Evolutionary conservation across 192 early-diverging fungal genomes (phyloP).

Genomic region (Dimargaris verticillata): DNA sequence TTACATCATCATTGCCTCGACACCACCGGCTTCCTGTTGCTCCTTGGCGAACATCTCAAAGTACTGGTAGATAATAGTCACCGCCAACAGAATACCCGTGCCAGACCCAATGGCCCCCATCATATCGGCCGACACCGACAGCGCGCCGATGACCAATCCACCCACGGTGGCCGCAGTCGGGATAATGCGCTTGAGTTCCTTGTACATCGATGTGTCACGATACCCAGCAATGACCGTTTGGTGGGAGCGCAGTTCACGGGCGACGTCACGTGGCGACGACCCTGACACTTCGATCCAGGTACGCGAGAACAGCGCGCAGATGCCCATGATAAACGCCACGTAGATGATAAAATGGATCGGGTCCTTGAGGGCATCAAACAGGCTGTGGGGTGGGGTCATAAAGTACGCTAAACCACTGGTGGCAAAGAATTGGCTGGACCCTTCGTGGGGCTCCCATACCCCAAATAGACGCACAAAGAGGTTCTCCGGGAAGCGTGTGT

Average conservation of each 20-base stretch:
- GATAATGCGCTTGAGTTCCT: constrained; percentile 98
- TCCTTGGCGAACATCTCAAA: constrained; percentile 96
- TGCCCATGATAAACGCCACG: constrained; percentile 82
- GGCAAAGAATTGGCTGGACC: constrained; percentile 89
- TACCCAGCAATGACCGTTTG: constrained; percentile 86
- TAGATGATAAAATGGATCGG: constrained; percentile 94
- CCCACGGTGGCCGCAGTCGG: constrained; percentile 95
- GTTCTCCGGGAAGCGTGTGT: constrained; percentile 95
- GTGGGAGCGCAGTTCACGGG: constrained; percentile 95
- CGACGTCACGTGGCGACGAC: constrained; percentile 93
- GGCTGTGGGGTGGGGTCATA: constrained; percentile 86
- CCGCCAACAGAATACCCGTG: constrained; percentile 95
- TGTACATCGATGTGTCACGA: constrained; percentile 94
- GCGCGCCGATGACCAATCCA: constrained; percentile 86
- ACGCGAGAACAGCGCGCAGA: constrained; percentile 91
- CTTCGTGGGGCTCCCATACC: constrained; percentile 92
- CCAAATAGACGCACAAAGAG: constrained; percentile 83
- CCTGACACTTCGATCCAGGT: constrained; percentile 99
- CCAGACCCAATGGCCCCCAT: constrained; percentile 97
- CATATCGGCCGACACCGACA: constrained; percentile 93
- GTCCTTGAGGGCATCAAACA: constrained; percentile 69
- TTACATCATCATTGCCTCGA: constrained; percentile 9
- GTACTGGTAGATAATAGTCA: constrained; percentile 99
- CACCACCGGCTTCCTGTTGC: constrained; percentile 42
- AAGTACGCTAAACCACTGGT: constrained; percentile 91